A percentile compares a stretch with the other conserved stretches of the same genome.
Evolutionary conservation across 257 asterid species (phyloP).

Genomic region (Lithospermum erythrorhizon): DNA sequence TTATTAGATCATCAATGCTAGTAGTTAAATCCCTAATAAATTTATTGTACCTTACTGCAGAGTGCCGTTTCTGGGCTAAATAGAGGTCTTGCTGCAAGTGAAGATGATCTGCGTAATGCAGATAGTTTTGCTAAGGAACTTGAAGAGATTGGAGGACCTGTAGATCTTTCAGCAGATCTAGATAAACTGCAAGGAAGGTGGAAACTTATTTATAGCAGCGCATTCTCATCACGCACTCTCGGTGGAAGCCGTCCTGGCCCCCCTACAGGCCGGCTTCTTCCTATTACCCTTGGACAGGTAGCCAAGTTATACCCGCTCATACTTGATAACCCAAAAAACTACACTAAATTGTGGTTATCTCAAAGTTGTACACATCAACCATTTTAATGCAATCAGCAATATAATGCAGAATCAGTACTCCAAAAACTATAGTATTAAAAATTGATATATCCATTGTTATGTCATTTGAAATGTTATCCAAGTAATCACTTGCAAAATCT

Average conservation of each 20-base stretch:
- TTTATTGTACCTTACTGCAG: conserved; percentile 27
- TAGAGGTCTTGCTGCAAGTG: conserved; percentile 91
- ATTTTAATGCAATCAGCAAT: too few relatives aligned
- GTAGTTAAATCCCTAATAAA: background rate
- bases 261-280: conserved; percentile 89
- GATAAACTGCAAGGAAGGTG: conserved; percentile 88
- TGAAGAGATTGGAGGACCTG: conserved; percentile 52
- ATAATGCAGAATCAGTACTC: too few relatives aligned
- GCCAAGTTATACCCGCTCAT: background rate
- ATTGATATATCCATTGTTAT: too few relatives aligned
- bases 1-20: too few relatives aligned
- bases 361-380: background rate
- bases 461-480: background rate
- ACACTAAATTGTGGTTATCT: background rate
- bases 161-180: conserved; percentile 45
- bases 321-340: background rate
- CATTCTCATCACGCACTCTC: conserved; percentile 79
- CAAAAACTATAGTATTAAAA: too few relatives aligned
- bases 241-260: conserved; percentile 99
- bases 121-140: conserved; percentile 77
- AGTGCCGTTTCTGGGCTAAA: conserved; percentile 82
- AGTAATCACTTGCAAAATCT: background rate
- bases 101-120: conserved; percentile 62
- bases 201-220: conserved; percentile 88
- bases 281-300: conserved; percentile 89